Conservation (phyloP, 805 yeast species). For the Candida incommunis region DNA sequence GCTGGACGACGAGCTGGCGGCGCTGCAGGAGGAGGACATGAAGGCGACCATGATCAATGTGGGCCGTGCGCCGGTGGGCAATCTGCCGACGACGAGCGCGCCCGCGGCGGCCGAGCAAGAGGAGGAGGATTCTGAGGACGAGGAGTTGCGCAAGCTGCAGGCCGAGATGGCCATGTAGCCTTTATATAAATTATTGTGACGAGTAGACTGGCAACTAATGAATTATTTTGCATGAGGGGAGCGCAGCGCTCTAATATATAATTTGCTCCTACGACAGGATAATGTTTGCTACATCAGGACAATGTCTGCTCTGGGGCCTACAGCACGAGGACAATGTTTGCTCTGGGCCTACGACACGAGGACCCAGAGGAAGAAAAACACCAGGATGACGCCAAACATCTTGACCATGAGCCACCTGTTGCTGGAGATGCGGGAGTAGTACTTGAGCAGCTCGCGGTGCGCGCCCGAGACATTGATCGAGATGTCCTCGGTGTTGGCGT, state of each 20-base stretch:
- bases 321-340: too few species aligned
- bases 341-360: conserved; percentile 8
- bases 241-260: too few species aligned
- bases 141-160: conserved; percentile 28
- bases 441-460: conserved; percentile 81
- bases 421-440: conserved; percentile 73
- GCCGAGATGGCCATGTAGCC: conserved; percentile 28
- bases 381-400: conserved; percentile 73
- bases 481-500: conserved; percentile 87
- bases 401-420: conserved; percentile 87
- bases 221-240: conserved; percentile 1
- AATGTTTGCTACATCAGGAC: too few species aligned
- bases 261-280: too few species aligned
- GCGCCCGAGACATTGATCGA: conserved; percentile 85
- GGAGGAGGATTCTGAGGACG: conserved; percentile 29
- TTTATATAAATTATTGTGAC: too few species aligned
- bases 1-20: conserved; percentile 85
- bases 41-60: conserved; percentile 42
- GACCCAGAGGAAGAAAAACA: conserved; percentile 25
- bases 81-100: conserved; percentile 18
- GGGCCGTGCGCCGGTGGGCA: conserved; percentile 24
- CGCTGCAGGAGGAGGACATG: conserved; percentile 67
- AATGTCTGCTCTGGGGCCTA: too few species aligned
- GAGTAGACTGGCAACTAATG: background rate
- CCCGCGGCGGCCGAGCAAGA: conserved; percentile 11